Evolutionary conservation across 1,139 yeast species (phyloP).

Genomic region (Geotrichum phurueaensis): DNA sequence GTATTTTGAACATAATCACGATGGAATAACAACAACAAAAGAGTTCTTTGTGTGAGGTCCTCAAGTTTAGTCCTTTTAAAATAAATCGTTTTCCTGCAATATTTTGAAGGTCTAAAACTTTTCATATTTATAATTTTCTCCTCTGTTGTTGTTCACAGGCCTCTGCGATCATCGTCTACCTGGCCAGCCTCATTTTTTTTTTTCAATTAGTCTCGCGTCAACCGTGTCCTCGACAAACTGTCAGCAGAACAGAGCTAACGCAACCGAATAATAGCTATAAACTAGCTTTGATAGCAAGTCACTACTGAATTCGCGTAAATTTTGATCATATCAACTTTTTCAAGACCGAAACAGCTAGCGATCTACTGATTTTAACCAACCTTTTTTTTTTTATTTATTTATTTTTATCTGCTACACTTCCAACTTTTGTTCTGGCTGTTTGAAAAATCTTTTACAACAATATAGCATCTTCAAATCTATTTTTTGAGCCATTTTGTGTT

Average conservation of each 20-base stretch:
- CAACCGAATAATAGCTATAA: not conserved
- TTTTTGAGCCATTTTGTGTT: not conserved
- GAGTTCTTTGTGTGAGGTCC: not conserved
- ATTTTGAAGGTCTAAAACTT: not conserved
- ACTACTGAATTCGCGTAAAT: not conserved
- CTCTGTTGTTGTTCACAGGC: not conserved
- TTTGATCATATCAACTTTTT: not conserved
- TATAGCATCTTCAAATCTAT: not conserved
- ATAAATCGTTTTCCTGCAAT: not conserved
- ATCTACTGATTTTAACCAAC: not conserved
- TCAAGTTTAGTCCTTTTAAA: not conserved
- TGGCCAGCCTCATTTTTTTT: not conserved
- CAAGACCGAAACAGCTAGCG: not conserved
- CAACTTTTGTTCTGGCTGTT: not conserved
- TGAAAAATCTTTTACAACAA: not conserved
- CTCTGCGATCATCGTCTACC: not conserved
- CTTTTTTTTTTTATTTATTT: not conserved
- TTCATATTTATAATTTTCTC: not conserved
- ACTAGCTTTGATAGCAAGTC: not conserved
- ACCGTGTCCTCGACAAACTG: not conserved
- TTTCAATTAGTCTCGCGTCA: not conserved
- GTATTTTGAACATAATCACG: not conserved
- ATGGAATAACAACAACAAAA: not conserved
- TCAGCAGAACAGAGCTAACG: not conserved
- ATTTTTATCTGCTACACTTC: not conserved